Evolutionary conservation across 495 filamentous ascomycete genomes (phyloP).

Genomic region (Aspergillus nanangensis): DNA sequence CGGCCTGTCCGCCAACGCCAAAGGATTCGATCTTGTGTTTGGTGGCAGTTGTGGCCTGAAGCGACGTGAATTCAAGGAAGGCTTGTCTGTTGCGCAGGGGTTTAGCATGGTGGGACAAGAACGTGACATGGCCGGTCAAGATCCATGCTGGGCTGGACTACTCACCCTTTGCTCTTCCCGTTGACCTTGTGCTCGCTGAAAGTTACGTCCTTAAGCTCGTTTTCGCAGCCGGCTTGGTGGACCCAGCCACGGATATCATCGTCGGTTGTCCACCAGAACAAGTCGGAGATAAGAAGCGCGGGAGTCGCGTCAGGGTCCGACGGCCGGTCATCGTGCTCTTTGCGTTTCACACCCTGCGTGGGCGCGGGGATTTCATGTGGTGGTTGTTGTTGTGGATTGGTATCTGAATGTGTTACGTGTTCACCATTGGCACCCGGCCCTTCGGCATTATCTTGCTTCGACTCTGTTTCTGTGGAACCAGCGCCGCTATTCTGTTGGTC

Average conservation of each 20-base stretch:
- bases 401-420: slow-evolving; percentile 17
- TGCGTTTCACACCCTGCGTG: slow-evolving; percentile 72
- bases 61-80: slow-evolving; percentile 78
- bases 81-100: slow-evolving; percentile 62
- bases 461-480: slow-evolving; percentile 12
- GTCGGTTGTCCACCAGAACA: slow-evolving; percentile 96
- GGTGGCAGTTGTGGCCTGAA: slow-evolving; percentile 79
- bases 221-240: slow-evolving; percentile 67
- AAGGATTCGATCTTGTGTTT: slow-evolving; percentile 76
- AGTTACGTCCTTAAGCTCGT: slow-evolving; percentile 85
- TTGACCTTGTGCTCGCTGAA: slow-evolving; percentile 99
- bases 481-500: slow-evolving; percentile 20
- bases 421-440: slow-evolving; percentile 15
- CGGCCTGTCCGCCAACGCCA: slow-evolving; percentile 44
- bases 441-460: slow-evolving; percentile 19
- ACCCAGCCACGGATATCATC: slow-evolving; percentile 92
- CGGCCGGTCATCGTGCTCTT: slow-evolving; percentile 69
- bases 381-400: slow-evolving; percentile 13
- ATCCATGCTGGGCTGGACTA: background rate
- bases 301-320: slow-evolving; percentile 78
- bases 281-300: slow-evolving; percentile 78
- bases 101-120: too few relatives aligned
- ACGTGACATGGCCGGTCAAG: too few relatives aligned
- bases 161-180: slow-evolving; percentile 95
- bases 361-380: slow-evolving; percentile 16